Evolutionary conservation across 2,329 filamentous ascomycete species (phyloP), one percentile per base, ranked within the genome.

Genomic region (Sphaerulina vaccinii): DNA sequence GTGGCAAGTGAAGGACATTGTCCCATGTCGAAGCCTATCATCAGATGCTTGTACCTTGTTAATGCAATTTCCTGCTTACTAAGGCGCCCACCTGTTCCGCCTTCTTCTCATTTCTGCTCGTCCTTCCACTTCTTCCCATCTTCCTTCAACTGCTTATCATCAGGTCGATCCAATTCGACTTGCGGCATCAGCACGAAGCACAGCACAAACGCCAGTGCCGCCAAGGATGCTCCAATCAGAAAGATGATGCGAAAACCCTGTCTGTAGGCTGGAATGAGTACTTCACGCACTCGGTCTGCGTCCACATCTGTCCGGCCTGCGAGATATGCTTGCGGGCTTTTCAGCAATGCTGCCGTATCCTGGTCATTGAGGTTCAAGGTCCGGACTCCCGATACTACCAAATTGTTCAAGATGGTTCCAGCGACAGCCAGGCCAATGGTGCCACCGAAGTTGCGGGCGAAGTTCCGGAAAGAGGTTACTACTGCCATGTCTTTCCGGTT

Each of bases 401-500:
- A 24, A 13, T 58, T 55, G 33, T 58, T 58, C 24, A 58, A 41
- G 19, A 56, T 44, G 3, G 54, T 54, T 5, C 55, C 3, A 19
- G 45, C 3, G 62, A 61, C 5, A 9, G 56, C 53, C 11, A 58
- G 45, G 16, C 56, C 56, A 10, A 56, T 51, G 2, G 79, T 70
- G 0, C 74, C 71, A 1, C 71, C 72, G 3, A 79, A 63, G 45
- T 70, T 73, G 5, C 74, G 69, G 19, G 73, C 59, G 54, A 83
- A 80, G 0, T 72, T 72, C 3, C 81, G 65, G 0, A 78, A 79
- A 0, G 78, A 75, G 0, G 78, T 81, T 0, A 79, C 79, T 0
- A 74, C 73, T 0, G 78, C 78, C 7, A 71, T 70, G 22, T 82
- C 75, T 3, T 69, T 67, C 1, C 71, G 64, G 2, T 46, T 21